These are phyloP conservation scores for Cyclotella baltica DNA, from an alignment of 108 stramenopile genomes.

Conservation along the genomic window DNA sequence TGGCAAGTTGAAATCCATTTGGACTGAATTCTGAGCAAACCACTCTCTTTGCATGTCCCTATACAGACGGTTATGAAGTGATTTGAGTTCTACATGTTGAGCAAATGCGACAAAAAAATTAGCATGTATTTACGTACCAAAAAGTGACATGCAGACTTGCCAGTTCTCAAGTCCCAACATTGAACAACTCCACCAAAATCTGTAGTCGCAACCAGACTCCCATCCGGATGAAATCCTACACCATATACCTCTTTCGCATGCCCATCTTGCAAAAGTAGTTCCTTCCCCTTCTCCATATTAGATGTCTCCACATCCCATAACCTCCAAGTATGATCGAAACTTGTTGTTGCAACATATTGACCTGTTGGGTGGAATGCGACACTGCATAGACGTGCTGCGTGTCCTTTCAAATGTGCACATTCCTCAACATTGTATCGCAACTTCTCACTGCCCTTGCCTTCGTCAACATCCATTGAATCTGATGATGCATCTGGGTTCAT, in stretches of 20 bases:
- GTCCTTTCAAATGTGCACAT: constrained; percentile 84
- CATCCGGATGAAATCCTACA: constrained; percentile 95
- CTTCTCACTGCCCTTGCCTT: constrained; percentile 29
- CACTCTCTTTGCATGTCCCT: constrained; percentile 89
- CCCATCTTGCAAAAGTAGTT: constrained; percentile 96
- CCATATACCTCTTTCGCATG: constrained; percentile 93
- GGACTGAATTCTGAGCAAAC: constrained; percentile 84
- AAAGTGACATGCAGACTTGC: constrained; percentile 86
- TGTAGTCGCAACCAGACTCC: constrained; percentile 92
- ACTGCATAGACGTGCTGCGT: constrained; percentile 88
- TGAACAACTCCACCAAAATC: constrained; percentile 94
- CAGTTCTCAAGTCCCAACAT: constrained; percentile 97
- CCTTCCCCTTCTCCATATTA: constrained; percentile 50
- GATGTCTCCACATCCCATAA: constrained; percentile 98
- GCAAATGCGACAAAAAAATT: not conserved
- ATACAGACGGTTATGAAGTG: not conserved
- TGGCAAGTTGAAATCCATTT: constrained; percentile 95
- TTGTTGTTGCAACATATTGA: constrained; percentile 89
- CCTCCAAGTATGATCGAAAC: constrained; percentile 98
- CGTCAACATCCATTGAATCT: constrained; percentile 49
- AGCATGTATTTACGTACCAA: constrained; percentile 12
- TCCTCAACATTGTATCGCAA: constrained; percentile 56
- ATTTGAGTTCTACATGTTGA: not conserved
- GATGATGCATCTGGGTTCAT: constrained; percentile 41
- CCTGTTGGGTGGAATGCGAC: constrained; percentile 95